Evolutionary conservation across 202 grass and related monocot genomes (phyloP).

Genomic region (Digitaria exilis): DNA sequence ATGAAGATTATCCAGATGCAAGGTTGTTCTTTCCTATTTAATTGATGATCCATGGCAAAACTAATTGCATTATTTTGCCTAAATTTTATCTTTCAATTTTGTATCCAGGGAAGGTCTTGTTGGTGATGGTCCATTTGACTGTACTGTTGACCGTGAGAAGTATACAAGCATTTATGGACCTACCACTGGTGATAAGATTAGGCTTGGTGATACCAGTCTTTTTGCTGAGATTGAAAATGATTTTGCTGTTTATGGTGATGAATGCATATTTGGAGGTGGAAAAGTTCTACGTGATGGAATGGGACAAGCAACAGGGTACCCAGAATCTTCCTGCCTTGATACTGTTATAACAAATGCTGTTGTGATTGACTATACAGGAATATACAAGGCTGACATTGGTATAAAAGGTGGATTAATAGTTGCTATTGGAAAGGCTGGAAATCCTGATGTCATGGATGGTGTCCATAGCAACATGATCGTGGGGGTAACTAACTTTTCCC

Average conservation of each 20-base stretch:
- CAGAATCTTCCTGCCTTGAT: slow-evolving; percentile 66
- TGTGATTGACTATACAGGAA: slow-evolving; percentile 92
- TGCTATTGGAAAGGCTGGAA: slow-evolving; percentile 91
- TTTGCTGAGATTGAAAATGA: slow-evolving; percentile 97
- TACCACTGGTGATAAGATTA: slow-evolving; percentile 94
- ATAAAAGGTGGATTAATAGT: slow-evolving; percentile 75
- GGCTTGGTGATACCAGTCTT: slow-evolving; percentile 88
- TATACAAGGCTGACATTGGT: slow-evolving; percentile 99
- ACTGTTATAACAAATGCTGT: slow-evolving; percentile 96
- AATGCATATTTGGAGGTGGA: slow-evolving; percentile 98
- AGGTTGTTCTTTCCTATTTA: slow-evolving; percentile 52
- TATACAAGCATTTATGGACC: slow-evolving; percentile 98
- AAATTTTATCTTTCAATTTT: slow-evolving; percentile 46
- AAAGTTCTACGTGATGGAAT: slow-evolving; percentile 96
- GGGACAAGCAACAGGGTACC: slow-evolving; percentile 82
- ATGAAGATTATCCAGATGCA: slow-evolving; percentile 73
- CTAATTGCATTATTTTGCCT: neutral
- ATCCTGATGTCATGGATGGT: slow-evolving; percentile 96
- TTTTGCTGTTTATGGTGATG: slow-evolving; percentile 83
- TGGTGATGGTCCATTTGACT: slow-evolving; percentile 68
- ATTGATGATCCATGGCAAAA: slow-evolving; percentile 19
- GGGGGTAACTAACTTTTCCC: slow-evolving; percentile 66
- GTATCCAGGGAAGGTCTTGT: slow-evolving; percentile 73
- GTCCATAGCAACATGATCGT: slow-evolving; percentile 83
- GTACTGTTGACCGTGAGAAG: slow-evolving; percentile 67